phyloP scores from a whole-genome alignment of 73 alveolate genomes.

The Tetrahymena thermophila region DNA sequence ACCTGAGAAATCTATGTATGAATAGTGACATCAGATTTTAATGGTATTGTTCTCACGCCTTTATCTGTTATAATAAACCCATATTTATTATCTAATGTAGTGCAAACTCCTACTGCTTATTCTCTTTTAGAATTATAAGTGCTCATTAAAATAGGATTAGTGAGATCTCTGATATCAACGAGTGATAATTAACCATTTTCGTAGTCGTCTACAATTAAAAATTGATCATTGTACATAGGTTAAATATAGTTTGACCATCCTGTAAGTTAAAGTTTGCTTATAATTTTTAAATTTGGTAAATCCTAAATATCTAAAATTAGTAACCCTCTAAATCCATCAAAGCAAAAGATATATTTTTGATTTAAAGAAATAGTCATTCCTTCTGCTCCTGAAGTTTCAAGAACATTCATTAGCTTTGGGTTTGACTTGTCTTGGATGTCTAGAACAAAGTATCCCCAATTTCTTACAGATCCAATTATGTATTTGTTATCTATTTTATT shows the following conservation, averaged over 20 bases:
- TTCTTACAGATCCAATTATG: background rate
- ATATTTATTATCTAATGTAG: background rate
- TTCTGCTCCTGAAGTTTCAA: background rate
- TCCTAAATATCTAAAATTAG: background rate
- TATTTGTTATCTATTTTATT: background rate
- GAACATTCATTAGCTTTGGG: background rate
- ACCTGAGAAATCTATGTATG: background rate
- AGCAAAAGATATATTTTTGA: background rate
- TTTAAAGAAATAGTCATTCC: background rate
- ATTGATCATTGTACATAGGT: background rate
- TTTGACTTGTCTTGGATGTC: background rate
- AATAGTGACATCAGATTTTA: background rate
- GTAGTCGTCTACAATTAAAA: background rate
- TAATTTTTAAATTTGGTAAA: background rate
- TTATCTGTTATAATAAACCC: background rate
- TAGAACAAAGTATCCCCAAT: background rate
- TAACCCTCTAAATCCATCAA: background rate
- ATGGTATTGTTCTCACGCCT: background rate
- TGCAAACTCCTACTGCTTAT: background rate
- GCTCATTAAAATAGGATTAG: background rate
- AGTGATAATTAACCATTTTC: background rate
- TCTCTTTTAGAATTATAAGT: background rate
- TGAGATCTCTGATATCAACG: background rate
- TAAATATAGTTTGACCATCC: background rate
- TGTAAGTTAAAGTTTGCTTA: background rate